Evolutionary conservation across 73 alveolate species (phyloP), one percentile per base, ranked within the genome.

Genomic region (Effrenium voratum): DNA sequence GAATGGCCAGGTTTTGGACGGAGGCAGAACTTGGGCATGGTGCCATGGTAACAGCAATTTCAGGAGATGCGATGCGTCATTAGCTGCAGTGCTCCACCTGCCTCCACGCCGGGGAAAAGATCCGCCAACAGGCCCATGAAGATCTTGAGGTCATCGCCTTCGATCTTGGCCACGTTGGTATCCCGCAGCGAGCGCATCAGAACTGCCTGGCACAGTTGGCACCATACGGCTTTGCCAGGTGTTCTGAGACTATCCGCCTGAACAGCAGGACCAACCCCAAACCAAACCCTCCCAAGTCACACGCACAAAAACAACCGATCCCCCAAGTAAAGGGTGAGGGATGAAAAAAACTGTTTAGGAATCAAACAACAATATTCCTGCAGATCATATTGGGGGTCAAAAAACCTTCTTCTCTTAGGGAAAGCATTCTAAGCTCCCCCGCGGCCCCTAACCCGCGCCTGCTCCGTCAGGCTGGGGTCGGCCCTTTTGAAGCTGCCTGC

Each of bases 401-500:
- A n/a, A n/a, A n/a, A n/a, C n/a, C n/a, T n/a, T n/a, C n/a, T n/a
- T n/a, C n/a, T n/a, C n/a, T n/a, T n/a, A n/a, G n/a, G n/a, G n/a
- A n/a, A n/a, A n/a, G n/a, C n/a, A n/a, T n/a, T n/a, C n/a, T n/a
- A n/a, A n/a, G n/a, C n/a, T n/a, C n/a, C n/a, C n/a, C n/a, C n/a
- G n/a, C n/a, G n/a, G n/a, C n/a, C n/a, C n/a, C n/a, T n/a, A n/a
- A n/a, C 40, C 40, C 79, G n/a, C 49, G 99, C 99, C 93, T 99
- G 99, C 99, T 99, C 99, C 46, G 99, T 99, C 47, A 93, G 73
- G 46, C 63, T 99, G 77, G 99, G 90, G 24, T 93, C 99, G 3
- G 99, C 99, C 95, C 99, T 99, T 99, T 99, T 99, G 99, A 99
- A 99, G 84, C 99, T 99, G 49, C 99, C 99, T 13, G 99, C 99